Percentiles rank a stretch among this genome's conserved stretches.
phyloP scores from a whole-genome alignment of 352 stramenopile genomes.

The Globisporangium heterothallicum region DNA sequence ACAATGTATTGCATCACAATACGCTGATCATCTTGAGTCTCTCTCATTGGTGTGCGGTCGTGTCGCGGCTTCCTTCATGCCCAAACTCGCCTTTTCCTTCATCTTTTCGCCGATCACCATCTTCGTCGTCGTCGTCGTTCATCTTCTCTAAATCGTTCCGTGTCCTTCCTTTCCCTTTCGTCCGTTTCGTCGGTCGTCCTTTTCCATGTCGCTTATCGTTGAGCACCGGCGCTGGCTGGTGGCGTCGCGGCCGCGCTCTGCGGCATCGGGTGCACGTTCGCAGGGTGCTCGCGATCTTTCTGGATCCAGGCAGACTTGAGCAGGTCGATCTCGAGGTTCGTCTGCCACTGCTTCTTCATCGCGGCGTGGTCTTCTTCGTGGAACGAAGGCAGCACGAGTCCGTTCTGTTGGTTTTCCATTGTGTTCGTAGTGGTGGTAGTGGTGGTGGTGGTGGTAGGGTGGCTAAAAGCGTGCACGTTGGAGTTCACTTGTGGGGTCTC shows the following conservation, averaged over 20 bases:
- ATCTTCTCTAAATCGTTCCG: too few relatives aligned
- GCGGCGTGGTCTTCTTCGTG: constrained; percentile 32
- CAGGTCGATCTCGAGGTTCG: constrained; percentile 58
- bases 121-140: background rate
- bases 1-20: background rate
- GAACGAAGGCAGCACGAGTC: constrained; percentile 15
- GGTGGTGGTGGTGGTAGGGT: background rate
- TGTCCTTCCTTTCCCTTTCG: constrained; percentile 2
- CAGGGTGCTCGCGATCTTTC: constrained; percentile 37
- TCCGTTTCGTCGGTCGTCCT: background rate
- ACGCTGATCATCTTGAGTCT: background rate
- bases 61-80: background rate
- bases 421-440: background rate
- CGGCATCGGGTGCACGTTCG: constrained; percentile 8
- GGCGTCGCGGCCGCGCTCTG: background rate
- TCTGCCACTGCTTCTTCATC: constrained; percentile 61
- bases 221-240: background rate
- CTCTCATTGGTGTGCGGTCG: too few relatives aligned
- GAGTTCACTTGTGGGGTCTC: constrained; percentile 5
- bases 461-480: too few relatives aligned
- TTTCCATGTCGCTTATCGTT: constrained; percentile 1
- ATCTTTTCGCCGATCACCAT: too few relatives aligned
- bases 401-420: constrained; percentile 13
- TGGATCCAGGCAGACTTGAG: constrained; percentile 59
- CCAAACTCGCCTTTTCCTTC: too few relatives aligned